phyloP scores from a whole-genome alignment of 148 eudicot genomes.

The Salicornia ramosissima region DNA sequence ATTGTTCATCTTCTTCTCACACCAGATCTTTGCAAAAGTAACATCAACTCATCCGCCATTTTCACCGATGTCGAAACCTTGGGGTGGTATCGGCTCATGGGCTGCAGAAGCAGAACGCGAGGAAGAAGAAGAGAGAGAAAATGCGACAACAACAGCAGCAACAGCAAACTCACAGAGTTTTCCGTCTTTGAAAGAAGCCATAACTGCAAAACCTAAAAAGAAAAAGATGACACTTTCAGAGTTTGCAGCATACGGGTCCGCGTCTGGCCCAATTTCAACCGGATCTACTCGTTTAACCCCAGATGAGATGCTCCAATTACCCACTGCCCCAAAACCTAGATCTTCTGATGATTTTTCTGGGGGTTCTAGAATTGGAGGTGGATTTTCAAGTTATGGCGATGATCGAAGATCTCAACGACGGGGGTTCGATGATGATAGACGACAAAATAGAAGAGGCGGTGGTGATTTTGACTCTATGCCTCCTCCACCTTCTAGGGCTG shows the following conservation, averaged over 20 bases:
- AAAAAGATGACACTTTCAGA: conserved; percentile 52
- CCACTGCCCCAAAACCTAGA: conserved; percentile 71
- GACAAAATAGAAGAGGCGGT: not conserved
- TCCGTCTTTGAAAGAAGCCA: conserved; percentile 33
- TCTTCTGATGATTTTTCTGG: conserved; percentile 43
- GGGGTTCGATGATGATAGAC: conserved; percentile 24
- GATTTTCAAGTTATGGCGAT: conserved; percentile 51
- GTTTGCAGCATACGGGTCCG: conserved; percentile 26
- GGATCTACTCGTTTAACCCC: conserved; percentile 31
- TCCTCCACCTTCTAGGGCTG: conserved; percentile 60
- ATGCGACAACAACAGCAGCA: conserved; percentile 23
- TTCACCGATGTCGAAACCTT: conserved; percentile 51
- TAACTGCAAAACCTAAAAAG: conserved; percentile 42
- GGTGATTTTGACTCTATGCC: conserved; percentile 5
- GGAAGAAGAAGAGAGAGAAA: conserved; percentile 51
- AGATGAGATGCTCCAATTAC: conserved; percentile 55
- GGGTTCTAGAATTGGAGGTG: conserved; percentile 59
- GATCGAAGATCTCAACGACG: conserved; percentile 34
- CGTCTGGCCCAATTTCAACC: conserved; percentile 2
- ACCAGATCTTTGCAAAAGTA: conserved; percentile 8
- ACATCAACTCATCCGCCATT: not conserved
- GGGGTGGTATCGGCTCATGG: conserved; percentile 78
- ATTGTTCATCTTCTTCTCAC: too few species aligned
- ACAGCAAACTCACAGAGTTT: conserved; percentile 5
- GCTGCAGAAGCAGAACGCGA: conserved; percentile 75